phyloP scores from a whole-genome alignment of 2,329 filamentous ascomycete species.

The Penicillium hordei region DNA sequence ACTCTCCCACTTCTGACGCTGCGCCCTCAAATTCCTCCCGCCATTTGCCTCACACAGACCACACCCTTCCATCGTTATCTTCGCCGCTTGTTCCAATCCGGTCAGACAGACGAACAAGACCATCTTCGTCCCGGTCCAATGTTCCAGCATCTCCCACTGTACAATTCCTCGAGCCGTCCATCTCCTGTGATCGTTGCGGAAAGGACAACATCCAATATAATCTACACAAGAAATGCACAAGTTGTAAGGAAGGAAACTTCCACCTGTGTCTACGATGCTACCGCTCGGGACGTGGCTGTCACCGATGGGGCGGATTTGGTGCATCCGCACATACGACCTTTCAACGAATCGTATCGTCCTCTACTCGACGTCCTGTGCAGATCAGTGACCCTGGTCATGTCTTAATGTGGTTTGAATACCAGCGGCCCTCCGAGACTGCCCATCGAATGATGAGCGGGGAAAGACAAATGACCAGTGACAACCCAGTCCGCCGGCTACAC shows the following conservation, averaged over 20 bases:
- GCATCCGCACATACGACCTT: slow-evolving; percentile 68
- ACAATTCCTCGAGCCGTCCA: slow-evolving; percentile 67
- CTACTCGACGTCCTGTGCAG: slow-evolving; percentile 20
- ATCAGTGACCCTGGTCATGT: slow-evolving; percentile 49
- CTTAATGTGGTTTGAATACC: slow-evolving; percentile 43
- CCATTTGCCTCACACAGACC: slow-evolving; percentile 9
- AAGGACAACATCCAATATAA: slow-evolving; percentile 77
- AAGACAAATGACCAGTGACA: slow-evolving; percentile 59
- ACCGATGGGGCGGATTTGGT: slow-evolving; percentile 87
- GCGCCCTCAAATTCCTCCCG: slow-evolving; percentile 9
- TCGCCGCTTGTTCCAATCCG: slow-evolving; percentile 22
- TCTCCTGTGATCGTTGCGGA: slow-evolving; percentile 70
- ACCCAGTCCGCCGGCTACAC: slow-evolving; percentile 68
- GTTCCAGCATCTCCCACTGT: slow-evolving; percentile 23
- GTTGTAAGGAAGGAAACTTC: slow-evolving; percentile 69
- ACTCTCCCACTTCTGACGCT: slow-evolving; percentile 23
- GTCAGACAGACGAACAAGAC: slow-evolving; percentile 29
- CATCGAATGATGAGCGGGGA: slow-evolving; percentile 40
- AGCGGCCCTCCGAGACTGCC: slow-evolving; percentile 29
- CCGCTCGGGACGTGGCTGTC: slow-evolving; percentile 71
- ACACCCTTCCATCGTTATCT: slow-evolving; percentile 7
- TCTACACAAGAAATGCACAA: slow-evolving; percentile 77
- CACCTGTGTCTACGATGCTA: slow-evolving; percentile 83
- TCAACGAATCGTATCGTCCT: slow-evolving; percentile 51
- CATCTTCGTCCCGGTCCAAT: slow-evolving; percentile 35